Evolutionary conservation across 805 yeast genomes (phyloP), one percentile per base, ranked within the genome.

Genomic region (Tetrapisispora fleetii): DNA sequence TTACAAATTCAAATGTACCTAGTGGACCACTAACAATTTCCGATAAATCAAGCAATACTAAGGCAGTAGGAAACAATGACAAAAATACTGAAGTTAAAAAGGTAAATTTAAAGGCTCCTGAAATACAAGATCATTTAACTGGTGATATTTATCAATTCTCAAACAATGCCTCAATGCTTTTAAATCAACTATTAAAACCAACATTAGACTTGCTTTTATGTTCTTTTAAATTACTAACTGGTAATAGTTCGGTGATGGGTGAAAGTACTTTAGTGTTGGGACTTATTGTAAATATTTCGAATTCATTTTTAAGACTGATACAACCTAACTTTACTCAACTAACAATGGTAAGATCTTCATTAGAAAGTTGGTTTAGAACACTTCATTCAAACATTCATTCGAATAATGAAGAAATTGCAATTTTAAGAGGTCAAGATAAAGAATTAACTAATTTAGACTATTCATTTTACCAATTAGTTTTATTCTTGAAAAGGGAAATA

Each of bases 301-400:
- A 95, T 3, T 73, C 80, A 27, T 69, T 84, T 37, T 69, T 90
- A 56, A 76, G 83, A 55, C 70, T 85, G 46, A 78, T 89, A 56
- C 86, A 95, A 3, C 98, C 98, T 18, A 93, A 93, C 44, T 90
- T 90, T 60, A 90, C 95, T 16, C 83, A 77, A 59, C 71, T 86
- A 43, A 84, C 93, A 1, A 75, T 85, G 46, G 80, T 80, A 50
- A 80, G 81, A 58, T 89, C 95, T 17, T 76, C 79, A 43, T 71
- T 88, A 46, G 97, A 90, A 64, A 95, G 95, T 51, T 82, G 83
- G 59, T 83, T 88, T 57, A 79, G 95, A 55, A 77, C 84, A 17
- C 75, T 83, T 24, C 97, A 90, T 67, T 81, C 95, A 1, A 83
- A 88, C 60, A 71, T 90, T 17, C 87, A 87, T 27, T 70, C 78